Base-by-base conservation (phyloP, 306 rosid genomes). In the Casuarina cunninghamiana region DNA sequence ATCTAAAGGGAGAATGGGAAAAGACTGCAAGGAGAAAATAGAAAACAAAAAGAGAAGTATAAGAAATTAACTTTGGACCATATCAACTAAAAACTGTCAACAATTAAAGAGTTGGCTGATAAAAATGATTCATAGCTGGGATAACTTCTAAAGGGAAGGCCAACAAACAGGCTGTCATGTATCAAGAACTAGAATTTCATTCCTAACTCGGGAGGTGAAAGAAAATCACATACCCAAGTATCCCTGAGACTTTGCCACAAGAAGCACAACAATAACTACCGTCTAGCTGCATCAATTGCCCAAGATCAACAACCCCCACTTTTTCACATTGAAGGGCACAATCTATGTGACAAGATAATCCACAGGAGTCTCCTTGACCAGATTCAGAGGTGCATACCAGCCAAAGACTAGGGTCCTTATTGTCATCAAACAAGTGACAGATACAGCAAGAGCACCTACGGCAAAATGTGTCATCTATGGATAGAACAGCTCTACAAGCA, bases 391-490 rank as follows among this genome's bases (percentile, higher is more conserved):
- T 71, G 88, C 99, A 96, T 74, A 91, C 99, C 84, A 93, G 83
- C 99, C 99, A 96, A 80, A 96, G 99, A 79, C 99, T 96, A 43
- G 99, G 99, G 80, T 96, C 99, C 91, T 96, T 96, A 85, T 96
- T 96, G 86, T 96, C 99, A 74, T 96, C 99, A 71, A 91, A 96
- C 70, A 88, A 87, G 75, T 96, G 99, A 74, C 99, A 96, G 75
- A 96, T 96, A 83, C 99, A 93, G 83, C 99, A 96, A 53, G 99
- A 96, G 84, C 99, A 96, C 91, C 99, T 91, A 88, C 85, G 91
- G 88, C 99, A 96, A 79, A 96, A 96, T 43, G 98, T 89, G 89
- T 90, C 93, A 71, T 96, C 96, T 81, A 85, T 84, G 45, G 99
- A 90, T 49, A 96, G 84, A 84, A 96, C 91, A 19, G 99, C 99